Base-by-base conservation (phyloP, 371 early-diverging fungal species). In the Zychaea mexicana region DNA sequence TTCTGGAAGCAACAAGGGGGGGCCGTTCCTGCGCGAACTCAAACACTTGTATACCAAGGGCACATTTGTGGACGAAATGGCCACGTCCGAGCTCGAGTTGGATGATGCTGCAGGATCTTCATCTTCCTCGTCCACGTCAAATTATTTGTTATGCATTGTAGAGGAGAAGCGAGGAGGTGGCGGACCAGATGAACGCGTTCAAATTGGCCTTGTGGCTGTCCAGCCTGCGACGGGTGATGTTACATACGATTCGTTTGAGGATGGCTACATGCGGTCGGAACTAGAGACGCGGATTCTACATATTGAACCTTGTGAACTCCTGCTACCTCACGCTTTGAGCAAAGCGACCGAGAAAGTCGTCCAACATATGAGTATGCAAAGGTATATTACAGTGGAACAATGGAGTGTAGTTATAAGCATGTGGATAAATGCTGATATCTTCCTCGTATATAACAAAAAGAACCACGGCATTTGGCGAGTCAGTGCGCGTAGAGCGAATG, bases 251-350 rank as follows among this genome's bases (percentile, higher is more conserved):
- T 68, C 77, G 26, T 95, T 93, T 68, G 75, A 82, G 15, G 95
- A 94, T 65, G 81, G 84, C 0, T 82, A 78, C 62, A 78, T 91
- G 77, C 80, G 92, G 30, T 80, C 71, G 30, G 92, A 90, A 58
- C 80, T 94, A 9, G 94, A 94, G 64, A 92, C 94, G 0, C 84
- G 94, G 1, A 32, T 96, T 30, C 69, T 84, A 49, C 92, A 94
- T 66, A 71, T 94, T 36, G 88, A 85, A 31, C 94, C 95, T 0
- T 78, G 85, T 30, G 96, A 96, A 70, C 60, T 96, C 8, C 73
- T 96, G 19, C 58, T 92, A 0, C 89, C 96, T 0, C 46, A 54
- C 0, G 30, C 54, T 1, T 62, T 90, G 56, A 83, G 86, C 38
- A 62, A 72, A 28, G 82, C 86, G 0, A 86, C 89, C 1, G 81